Conservation (phyloP, 2,329 filamentous ascomycete species). For the Nemania sp. region DNA sequence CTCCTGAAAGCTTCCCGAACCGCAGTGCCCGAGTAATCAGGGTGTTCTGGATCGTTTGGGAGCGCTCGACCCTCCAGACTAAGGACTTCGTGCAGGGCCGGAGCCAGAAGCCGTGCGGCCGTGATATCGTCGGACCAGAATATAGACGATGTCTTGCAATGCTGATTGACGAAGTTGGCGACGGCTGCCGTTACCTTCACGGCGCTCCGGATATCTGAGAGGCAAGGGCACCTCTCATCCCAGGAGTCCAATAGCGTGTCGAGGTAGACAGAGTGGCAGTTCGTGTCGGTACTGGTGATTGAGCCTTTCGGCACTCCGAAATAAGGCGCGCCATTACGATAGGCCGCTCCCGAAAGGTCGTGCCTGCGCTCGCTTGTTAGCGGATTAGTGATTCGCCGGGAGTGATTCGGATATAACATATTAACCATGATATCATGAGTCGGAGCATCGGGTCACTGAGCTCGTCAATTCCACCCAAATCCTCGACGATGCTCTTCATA, state of each 20-base stretch:
- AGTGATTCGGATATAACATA: not conserved
- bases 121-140: slow-evolving; percentile 38
- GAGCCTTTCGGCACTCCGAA: slow-evolving; percentile 31
- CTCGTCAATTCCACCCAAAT: slow-evolving; percentile 33
- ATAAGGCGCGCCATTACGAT: slow-evolving; percentile 30
- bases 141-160: not conserved
- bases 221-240: slow-evolving; percentile 29
- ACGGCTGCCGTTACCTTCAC: slow-evolving; percentile 34
- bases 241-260: slow-evolving; percentile 31
- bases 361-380: slow-evolving; percentile 27
- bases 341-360: slow-evolving; percentile 36
- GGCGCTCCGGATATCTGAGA: slow-evolving; percentile 35
- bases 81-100: slow-evolving; percentile 35
- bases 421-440: slow-evolving; percentile 38
- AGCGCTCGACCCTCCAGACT: slow-evolving; percentile 34
- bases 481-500: slow-evolving; percentile 34
- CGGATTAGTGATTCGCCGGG: not conserved
- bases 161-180: slow-evolving; percentile 36
- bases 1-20: slow-evolving; percentile 37
- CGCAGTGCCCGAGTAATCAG: slow-evolving; percentile 30
- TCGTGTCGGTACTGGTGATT: slow-evolving; percentile 30
- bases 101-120: slow-evolving; percentile 32
- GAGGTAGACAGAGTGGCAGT: slow-evolving; percentile 29
- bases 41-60: slow-evolving; percentile 25
- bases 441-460: slow-evolving; percentile 33